Evolutionary conservation across 495 filamentous ascomycete species (phyloP), one percentile per base, ranked within the genome.

Genomic region (Aspergillus bridgeri): DNA sequence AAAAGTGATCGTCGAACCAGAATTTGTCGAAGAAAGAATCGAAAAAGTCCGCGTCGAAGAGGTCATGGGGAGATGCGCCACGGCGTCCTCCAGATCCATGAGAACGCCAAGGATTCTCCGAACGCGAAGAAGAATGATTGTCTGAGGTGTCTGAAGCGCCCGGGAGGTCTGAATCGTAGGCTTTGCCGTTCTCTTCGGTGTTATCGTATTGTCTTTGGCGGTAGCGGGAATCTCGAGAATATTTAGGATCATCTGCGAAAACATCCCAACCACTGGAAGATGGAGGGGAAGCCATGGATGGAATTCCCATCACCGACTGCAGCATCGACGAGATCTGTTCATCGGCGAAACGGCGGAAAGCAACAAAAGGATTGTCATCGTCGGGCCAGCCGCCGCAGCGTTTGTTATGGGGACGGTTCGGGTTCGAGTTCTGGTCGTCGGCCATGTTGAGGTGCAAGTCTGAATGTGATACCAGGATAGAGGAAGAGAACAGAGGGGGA

Each of bases 261-360:
- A 76, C 65, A 9, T 64, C 59, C 75, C 75, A 78, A 29, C 60
- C 64, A 48, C 70, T 63, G 19, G 69, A 54, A 19, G 71, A 67
- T 43, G 72, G 67, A 4, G 65, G 58, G 1, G 62, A 52, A 4
- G 70, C 57, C n/a, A 64, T 63, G 0, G 75, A 74, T 2, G 79
- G 77, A 2, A 84, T 69, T 15, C 75, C 78, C 23, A 77, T 72
- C 60, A 85, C 69, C 33, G 76, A 78, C 44, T 83, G 76, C 44
- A 84, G 62, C 59, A 86, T 68, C 42, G 77, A 79, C 5, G 78
- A 80, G 53, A 85, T 75, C 55, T 84, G 83, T 52, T 78, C 73
- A 62, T 87, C 83, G 53, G 82, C 79, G 62, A 79, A 85, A 56
- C 79, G 80, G 54, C 83, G 81, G 67, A 86, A 84, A 27, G 79